Percentiles rank a stretch among this genome's conserved stretches.
These are phyloP conservation scores for Pichia sp. DNA, from an alignment of 1,139 yeast species.

Conservation along the genomic window DNA sequence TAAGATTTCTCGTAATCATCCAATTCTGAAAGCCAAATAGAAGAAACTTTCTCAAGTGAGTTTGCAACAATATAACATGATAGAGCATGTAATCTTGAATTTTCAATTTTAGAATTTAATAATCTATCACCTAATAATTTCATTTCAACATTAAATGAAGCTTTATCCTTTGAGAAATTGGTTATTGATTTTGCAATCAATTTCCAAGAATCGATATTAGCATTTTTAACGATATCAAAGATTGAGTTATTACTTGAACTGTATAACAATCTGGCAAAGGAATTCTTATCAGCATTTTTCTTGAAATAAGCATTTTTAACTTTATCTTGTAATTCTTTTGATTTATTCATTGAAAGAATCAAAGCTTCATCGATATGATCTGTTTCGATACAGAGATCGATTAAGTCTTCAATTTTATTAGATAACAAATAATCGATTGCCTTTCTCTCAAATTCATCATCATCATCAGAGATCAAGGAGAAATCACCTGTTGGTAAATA, in stretches of 20 bases:
- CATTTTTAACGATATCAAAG: slow-evolving; percentile 69
- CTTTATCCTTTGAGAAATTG: slow-evolving; percentile 43
- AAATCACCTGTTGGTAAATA: slow-evolving; percentile 41
- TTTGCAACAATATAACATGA: slow-evolving; percentile 76
- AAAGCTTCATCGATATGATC: slow-evolving; percentile 72
- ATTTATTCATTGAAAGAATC: slow-evolving; percentile 66
- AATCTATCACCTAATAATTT: slow-evolving; percentile 70
- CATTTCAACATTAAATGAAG: slow-evolving; percentile 47
- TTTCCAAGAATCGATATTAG: slow-evolving; percentile 74
- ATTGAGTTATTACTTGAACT: slow-evolving; percentile 55
- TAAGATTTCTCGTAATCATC: slow-evolving; percentile 48
- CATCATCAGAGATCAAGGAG: slow-evolving; percentile 23
- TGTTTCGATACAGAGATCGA: slow-evolving; percentile 55
- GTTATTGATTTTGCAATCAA: slow-evolving; percentile 67
- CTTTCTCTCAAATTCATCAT: slow-evolving; percentile 33
- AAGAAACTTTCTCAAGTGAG: slow-evolving; percentile 69
- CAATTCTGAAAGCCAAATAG: slow-evolving; percentile 79
- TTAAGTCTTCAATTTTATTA: slow-evolving; percentile 64
- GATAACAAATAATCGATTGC: slow-evolving; percentile 52
- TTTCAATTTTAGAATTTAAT: slow-evolving; percentile 31
- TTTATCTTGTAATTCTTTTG: slow-evolving; percentile 53
- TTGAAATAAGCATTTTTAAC: slow-evolving; percentile 68
- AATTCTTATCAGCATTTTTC: slow-evolving; percentile 44
- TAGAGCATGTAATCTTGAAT: slow-evolving; percentile 62
- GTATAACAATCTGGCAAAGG: slow-evolving; percentile 66